Evolutionary conservation across 768 basidiomycete genomes (phyloP).

Genomic region (Russula vinacea): DNA sequence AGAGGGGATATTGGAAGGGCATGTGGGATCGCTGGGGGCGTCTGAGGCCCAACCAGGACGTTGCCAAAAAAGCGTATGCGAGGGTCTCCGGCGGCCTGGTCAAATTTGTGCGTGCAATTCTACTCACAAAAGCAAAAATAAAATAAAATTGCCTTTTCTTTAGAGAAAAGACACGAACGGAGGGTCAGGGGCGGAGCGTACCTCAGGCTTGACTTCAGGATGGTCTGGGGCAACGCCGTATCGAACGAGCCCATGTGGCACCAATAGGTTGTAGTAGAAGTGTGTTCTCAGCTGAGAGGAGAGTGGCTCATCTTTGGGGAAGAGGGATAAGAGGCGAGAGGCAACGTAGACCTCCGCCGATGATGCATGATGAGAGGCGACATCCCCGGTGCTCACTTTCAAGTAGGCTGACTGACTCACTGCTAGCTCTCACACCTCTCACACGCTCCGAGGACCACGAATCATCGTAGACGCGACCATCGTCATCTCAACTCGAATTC

Average conservation of each 20-base stretch:
- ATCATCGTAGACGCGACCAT: no score
- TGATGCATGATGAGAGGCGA: slow-evolving; percentile 63
- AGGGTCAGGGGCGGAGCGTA: slow-evolving; percentile 31
- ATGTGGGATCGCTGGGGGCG: slow-evolving; percentile 47
- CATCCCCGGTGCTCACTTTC: slow-evolving; percentile 28
- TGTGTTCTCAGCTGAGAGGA: slow-evolving; percentile 56
- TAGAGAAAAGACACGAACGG: neutral
- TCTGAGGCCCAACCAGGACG: slow-evolving; percentile 53
- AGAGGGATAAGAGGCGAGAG: slow-evolving; percentile 69
- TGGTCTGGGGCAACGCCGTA: slow-evolving; percentile 99
- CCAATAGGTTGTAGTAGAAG: slow-evolving; percentile 89
- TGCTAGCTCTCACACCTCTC: no score
- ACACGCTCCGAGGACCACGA: no score
- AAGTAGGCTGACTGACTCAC: no score
- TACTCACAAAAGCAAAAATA: slow-evolving; percentile 36
- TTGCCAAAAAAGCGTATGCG: slow-evolving; percentile 92
- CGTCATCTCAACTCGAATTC: no score
- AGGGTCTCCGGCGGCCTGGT: slow-evolving; percentile 69
- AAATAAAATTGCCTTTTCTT: neutral
- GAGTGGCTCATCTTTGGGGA: slow-evolving; percentile 42
- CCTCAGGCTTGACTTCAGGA: slow-evolving; percentile 98
- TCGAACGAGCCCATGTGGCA: slow-evolving; percentile 90
- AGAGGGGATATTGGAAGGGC: slow-evolving; percentile 56
- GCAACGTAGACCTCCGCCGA: slow-evolving; percentile 97
- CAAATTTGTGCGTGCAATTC: slow-evolving; percentile 98